Evolutionary conservation across 129 eudicot genomes (phyloP).

Genomic region (Apium graveolens): DNA sequence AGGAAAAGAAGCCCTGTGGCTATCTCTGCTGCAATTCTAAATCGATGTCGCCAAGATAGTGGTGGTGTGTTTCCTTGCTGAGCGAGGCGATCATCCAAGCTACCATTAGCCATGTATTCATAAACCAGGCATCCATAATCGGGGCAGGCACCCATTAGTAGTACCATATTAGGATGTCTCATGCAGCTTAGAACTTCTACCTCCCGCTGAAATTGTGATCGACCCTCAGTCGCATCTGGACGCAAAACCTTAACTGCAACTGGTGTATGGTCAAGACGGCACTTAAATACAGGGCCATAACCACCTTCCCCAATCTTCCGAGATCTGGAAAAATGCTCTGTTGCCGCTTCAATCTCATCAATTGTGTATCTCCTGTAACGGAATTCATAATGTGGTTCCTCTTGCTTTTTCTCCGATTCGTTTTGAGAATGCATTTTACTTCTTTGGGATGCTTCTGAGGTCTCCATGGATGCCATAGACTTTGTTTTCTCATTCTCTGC

Average conservation of each 20-base stretch:
- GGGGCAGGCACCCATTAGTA: constrained; percentile 81
- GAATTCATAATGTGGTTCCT: neutral
- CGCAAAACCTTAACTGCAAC: constrained; percentile 73
- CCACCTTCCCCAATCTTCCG: constrained; percentile 84
- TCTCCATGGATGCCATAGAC: constrained; percentile 30
- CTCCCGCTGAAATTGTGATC: constrained; percentile 70
- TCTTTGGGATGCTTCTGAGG: constrained; percentile 34
- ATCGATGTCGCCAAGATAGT: constrained; percentile 61
- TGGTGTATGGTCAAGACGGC: constrained; percentile 50
- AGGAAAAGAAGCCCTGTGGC: constrained; percentile 59
- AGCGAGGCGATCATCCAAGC: constrained; percentile 61
- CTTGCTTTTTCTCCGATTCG: constrained; percentile 17
- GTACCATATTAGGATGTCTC: constrained; percentile 70
- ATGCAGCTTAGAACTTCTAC: constrained; percentile 65
- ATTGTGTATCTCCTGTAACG: constrained; percentile 56
- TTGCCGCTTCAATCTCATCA: constrained; percentile 71
- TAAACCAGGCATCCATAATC: constrained; percentile 69
- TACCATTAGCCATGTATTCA: constrained; percentile 75
- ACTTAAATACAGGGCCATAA: constrained; percentile 77
- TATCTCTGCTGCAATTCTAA: constrained; percentile 60
- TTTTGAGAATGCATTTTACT: constrained; percentile 31
- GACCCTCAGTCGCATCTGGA: constrained; percentile 76
- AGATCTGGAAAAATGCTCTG: constrained; percentile 39
- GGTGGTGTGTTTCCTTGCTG: constrained; percentile 41
- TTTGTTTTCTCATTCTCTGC: constrained; percentile 29